Percentiles rank a stretch among this genome's conserved stretches.
Evolutionary conservation across 164 flowering plant genomes (phyloP).

Genomic region (Cinnamomum chago): DNA sequence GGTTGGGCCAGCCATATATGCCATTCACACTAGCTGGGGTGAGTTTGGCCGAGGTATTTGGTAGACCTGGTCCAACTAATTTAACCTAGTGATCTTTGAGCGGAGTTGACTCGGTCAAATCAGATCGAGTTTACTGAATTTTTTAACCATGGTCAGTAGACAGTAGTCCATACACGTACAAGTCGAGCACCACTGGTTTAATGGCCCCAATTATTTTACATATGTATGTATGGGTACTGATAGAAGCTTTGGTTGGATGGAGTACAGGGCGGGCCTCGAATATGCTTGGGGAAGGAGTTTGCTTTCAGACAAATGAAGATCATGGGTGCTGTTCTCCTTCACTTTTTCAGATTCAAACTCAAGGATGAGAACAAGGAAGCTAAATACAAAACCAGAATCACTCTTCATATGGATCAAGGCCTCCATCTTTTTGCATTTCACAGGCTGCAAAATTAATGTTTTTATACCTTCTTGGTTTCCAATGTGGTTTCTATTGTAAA

Average conservation of each 20-base stretch:
- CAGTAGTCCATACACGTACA: too few species aligned
- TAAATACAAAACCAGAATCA: constrained; percentile 60
- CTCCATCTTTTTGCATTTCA: constrained; percentile 45
- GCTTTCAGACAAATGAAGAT: constrained; percentile 88
- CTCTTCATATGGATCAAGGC: constrained; percentile 63
- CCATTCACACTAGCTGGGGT: too few species aligned
- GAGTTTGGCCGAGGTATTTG: too few species aligned
- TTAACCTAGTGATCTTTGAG: too few species aligned
- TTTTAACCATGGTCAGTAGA: neutral
- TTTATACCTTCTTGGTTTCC: too few species aligned
- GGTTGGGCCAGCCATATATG: too few species aligned
- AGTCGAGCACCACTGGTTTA: neutral
- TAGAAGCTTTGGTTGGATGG: neutral
- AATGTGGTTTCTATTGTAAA: too few species aligned
- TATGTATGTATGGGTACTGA: neutral
- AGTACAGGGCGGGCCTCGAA: constrained; percentile 68
- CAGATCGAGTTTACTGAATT: too few species aligned
- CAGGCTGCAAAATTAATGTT: neutral
- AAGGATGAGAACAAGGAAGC: constrained; percentile 35
- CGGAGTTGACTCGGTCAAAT: too few species aligned
- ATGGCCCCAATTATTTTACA: neutral
- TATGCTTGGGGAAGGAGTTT: constrained; percentile 69
- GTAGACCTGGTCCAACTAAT: too few species aligned
- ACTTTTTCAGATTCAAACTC: constrained; percentile 51
- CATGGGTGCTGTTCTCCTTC: constrained; percentile 38